Percentiles rank a stretch among this genome's conserved stretches.
Conservation (phyloP, 148 eudicot species). For the Amaranthus cruentus region DNA sequence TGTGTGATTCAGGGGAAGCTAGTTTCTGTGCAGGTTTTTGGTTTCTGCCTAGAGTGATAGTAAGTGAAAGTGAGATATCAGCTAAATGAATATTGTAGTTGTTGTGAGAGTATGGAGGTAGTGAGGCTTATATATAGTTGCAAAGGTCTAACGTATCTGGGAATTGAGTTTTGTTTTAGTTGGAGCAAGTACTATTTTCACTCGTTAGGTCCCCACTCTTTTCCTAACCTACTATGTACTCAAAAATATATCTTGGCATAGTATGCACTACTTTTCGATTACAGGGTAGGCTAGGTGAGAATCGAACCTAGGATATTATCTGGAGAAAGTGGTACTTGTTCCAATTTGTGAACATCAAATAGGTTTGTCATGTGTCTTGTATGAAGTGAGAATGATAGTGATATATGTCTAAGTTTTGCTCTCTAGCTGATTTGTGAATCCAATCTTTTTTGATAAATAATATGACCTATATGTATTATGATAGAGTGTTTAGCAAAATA, state of each 20-base stretch:
- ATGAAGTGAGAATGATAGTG: conserved; percentile 10
- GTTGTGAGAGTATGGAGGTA: conserved; percentile 1
- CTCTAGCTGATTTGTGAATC: background rate
- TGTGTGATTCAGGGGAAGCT: conserved; percentile 10
- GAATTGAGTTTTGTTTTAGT: background rate
- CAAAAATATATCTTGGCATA: no score
- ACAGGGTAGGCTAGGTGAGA: no score
- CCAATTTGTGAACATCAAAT: background rate
- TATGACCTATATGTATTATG: no score
- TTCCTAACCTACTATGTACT: no score
- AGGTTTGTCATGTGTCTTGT: background rate
- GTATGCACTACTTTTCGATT: no score
- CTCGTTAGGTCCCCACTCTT: no score
- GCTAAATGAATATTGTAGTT: background rate
- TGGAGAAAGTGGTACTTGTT: background rate
- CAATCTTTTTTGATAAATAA: no score
- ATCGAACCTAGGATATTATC: no score
- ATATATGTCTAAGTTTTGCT: conserved; percentile 11
- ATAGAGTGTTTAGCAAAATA: no score
- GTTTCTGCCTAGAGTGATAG: conserved; percentile 1
- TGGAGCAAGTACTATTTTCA: background rate
- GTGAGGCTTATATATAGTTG: conserved; percentile 12
- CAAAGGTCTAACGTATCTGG: background rate
- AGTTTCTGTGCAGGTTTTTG: conserved; percentile 2
- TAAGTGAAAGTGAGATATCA: background rate